Evolutionary conservation across 495 filamentous ascomycete genomes (phyloP).

Genomic region (Chaetomium tenue): DNA sequence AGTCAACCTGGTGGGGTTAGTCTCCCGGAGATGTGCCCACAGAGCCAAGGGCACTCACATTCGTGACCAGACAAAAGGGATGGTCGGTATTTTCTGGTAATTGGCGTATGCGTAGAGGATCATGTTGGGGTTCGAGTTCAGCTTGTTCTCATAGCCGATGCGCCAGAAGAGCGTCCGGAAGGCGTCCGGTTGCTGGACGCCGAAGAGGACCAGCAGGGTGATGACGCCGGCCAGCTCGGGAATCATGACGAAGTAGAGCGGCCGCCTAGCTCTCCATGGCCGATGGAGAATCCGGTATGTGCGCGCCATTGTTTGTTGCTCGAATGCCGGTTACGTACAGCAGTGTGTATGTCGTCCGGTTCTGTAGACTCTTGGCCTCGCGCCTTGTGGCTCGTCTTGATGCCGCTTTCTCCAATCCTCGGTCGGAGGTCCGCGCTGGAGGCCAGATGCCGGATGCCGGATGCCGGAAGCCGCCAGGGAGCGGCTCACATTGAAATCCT

Average conservation of each 20-base stretch:
- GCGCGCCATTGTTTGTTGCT: slow-evolving; percentile 28
- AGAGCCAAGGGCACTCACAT: slow-evolving; percentile 58
- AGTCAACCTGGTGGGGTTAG: slow-evolving; percentile 58
- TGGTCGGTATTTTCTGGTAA: slow-evolving; percentile 58
- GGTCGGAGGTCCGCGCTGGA: slow-evolving; percentile 5
- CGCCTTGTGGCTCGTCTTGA: background rate
- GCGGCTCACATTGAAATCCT: slow-evolving; percentile 12
- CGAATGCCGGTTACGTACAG: background rate
- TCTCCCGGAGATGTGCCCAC: background rate
- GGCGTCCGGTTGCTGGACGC: slow-evolving; percentile 73
- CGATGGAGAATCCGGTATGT: slow-evolving; percentile 47
- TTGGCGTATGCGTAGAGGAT: slow-evolving; percentile 77
- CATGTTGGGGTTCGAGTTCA: slow-evolving; percentile 76
- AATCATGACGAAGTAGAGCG: slow-evolving; percentile 64
- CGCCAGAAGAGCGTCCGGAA: slow-evolving; percentile 80
- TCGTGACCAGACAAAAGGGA: slow-evolving; percentile 78
- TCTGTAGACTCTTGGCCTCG: background rate
- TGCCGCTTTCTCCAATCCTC: slow-evolving; percentile 9
- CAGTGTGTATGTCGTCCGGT: background rate
- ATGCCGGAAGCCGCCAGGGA: slow-evolving; percentile 4
- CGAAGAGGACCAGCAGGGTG: slow-evolving; percentile 71
- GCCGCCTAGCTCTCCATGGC: slow-evolving; percentile 63
- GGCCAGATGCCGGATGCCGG: background rate
- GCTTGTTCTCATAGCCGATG: slow-evolving; percentile 72
- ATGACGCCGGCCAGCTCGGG: slow-evolving; percentile 69